Base-by-base conservation (phyloP, 495 filamentous ascomycete species). In the Lasiosphaeria miniovina region DNA sequence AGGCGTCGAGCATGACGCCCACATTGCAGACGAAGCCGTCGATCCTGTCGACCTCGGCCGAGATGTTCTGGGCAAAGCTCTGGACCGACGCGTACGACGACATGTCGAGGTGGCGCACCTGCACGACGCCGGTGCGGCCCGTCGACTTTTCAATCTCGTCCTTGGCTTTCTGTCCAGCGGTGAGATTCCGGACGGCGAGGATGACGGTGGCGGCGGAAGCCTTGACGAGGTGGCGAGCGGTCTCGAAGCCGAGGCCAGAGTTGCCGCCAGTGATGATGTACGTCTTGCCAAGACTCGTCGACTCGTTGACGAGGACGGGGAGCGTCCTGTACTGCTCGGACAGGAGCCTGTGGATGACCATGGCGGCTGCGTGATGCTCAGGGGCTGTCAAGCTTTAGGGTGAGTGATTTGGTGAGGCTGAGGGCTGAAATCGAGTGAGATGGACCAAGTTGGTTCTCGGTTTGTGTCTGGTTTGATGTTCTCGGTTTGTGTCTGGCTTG, bases 241-340 rank as follows among this genome's bases (percentile, higher is more conserved):
- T 74, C 63, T 83, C 82, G 32, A 80, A 66, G n/a, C 83, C 83
- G 4, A 85, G 65, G 36, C 83, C 83, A 2, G 71, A 71, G 52
- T 82, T 83, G 10, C 75, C 71, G 33, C 82, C 81, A 1, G 82
- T 85, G 41, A 86, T 71, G 50, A 86, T 75, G 50, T 81, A 69
- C 6, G 75, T 80, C 55, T 80, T 63, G 12, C 64, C 62, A 24
- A 24, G 24, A 24, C 24, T 24, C 24, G 24, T 24, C 24, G 24
- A 24, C 24, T 40, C 36, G 32, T 31, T 24, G n/a, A 36, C 52
- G n/a, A 57, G 57, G 33, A 35, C 7, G 3, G 48, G 49, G 7
- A 57, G 49, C n/a, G 11, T 53, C 24, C 24, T 24, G 24, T 24
- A 24, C 2, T 24, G 24, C 24, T 24, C 24, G 24, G 24, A 24